Base-by-base conservation (phyloP, 2,329 filamentous ascomycete species). In the Aspergillus vadensis region DNA sequence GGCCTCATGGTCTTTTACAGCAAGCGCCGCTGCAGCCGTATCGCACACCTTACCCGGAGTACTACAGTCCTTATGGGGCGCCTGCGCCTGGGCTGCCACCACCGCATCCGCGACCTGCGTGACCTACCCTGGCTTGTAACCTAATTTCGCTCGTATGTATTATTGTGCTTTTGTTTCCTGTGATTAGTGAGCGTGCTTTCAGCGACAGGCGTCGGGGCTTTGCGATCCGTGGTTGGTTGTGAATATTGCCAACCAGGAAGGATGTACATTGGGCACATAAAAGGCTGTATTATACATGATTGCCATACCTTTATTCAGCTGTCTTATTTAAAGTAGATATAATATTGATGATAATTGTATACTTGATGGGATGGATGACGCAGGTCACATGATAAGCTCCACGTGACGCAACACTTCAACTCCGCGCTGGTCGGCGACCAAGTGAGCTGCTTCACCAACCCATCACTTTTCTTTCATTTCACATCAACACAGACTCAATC, bases 1-100 rank as follows among this genome's bases (percentile, higher is more conserved):
- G 57, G 5, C 66, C 66, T 44, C 63, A 56, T 27, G 62, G 54
- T 14, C 61, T 64, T 51, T 59, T 67, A 14, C 65, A 63, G 30
- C 68, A 57, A 44, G 67, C 58, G 17, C 63, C 67, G 39, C 68
- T 65, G 8, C 68, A 63, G 21, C 67, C 63, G 3, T 70, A 70
- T 49, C 68, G 65, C 23, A 69, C 69, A 4, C 66, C 68, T 15
- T 70, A 70, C 39, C 65, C 68, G 2, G 67, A 68, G 6, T 65
- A 65, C 30, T 71, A 65, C 47, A 63, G 60, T 21, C 64, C 62
- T 15, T 70, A 70, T 41, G 63, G 63, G 41, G 60, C 64, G 21
- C 32, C 63, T 27, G 25, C 55, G 4, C 36, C 59, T 52, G 61
- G 60, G 30, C 23, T 67, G 38, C 66, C 64, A 54, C 63, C 69